phyloP scores from a whole-genome alignment of 2,329 filamentous ascomycete species.

The Trichophyton benhamiae region DNA sequence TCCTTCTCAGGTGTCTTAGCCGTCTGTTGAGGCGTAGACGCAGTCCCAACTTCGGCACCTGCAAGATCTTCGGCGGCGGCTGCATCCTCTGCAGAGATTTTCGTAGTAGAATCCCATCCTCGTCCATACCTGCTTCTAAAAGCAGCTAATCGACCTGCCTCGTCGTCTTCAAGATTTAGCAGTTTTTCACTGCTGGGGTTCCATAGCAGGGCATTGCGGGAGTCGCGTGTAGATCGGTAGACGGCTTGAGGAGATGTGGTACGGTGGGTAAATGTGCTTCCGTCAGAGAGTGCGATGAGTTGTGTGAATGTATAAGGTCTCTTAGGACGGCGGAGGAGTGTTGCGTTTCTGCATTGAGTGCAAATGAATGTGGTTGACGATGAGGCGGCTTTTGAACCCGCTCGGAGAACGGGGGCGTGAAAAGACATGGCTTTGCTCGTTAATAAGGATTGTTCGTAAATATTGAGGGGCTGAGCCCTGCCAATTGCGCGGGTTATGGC shows the following conservation, averaged over 20 bases:
- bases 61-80: constrained; percentile 18
- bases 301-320: constrained; percentile 97
- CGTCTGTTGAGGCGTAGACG: constrained; percentile 16
- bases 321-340: constrained; percentile 74
- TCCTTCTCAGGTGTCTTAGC: constrained; percentile 32
- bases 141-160: constrained; percentile 75
- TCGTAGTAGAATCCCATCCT: constrained; percentile 57
- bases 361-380: constrained; percentile 29
- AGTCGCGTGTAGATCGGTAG: constrained; percentile 62
- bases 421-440: constrained; percentile 22
- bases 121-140: constrained; percentile 78
- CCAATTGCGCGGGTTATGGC: not conserved
- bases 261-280: constrained; percentile 55
- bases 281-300: constrained; percentile 82
- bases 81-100: constrained; percentile 22
- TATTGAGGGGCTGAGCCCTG: not conserved
- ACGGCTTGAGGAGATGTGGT: constrained; percentile 43
- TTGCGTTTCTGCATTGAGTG: constrained; percentile 64
- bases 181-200: constrained; percentile 73
- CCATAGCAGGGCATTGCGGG: constrained; percentile 80
- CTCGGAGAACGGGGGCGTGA: constrained; percentile 26
- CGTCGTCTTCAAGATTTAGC: constrained; percentile 82
- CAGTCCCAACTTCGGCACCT: constrained; percentile 17
- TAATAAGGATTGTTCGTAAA: not conserved
- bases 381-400: constrained; percentile 8